Conservation (phyloP, 345 rosid species). For the Mallotus nudiflorus region DNA sequence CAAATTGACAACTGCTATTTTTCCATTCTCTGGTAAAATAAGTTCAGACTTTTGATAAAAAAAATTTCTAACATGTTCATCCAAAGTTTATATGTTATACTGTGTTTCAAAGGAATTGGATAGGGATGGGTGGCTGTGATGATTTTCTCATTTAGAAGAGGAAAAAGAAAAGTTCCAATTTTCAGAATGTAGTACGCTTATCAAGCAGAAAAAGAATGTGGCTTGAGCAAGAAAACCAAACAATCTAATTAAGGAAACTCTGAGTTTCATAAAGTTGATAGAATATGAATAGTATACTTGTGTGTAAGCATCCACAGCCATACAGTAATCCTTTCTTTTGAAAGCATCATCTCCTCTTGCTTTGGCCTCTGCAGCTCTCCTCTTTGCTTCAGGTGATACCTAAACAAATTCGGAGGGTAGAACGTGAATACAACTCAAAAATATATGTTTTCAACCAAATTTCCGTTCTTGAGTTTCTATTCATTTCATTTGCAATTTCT, state of each 20-base stretch:
- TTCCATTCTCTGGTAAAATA: slow-evolving; percentile 4
- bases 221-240: background rate
- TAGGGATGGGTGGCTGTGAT: background rate
- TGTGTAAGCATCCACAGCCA: slow-evolving; percentile 76
- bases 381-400: slow-evolving; percentile 78
- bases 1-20: background rate
- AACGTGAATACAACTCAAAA: background rate
- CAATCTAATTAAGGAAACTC: background rate
- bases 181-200: background rate
- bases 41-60: background rate
- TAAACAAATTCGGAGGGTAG: slow-evolving; percentile 22
- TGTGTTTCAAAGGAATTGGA: background rate
- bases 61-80: background rate
- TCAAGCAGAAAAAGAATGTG: no score
- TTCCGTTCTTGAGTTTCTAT: background rate
- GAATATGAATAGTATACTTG: slow-evolving; percentile 47
- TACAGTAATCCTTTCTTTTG: slow-evolving; percentile 53
- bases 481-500: background rate
- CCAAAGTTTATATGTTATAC: background rate
- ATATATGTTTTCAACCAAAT: background rate
- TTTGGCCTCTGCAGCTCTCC: slow-evolving; percentile 87
- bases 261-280: background rate
- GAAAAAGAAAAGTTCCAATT: background rate
- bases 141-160: background rate
- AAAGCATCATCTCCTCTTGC: slow-evolving; percentile 85